Conservation (phyloP, 2,329 filamentous ascomycete genomes). For the Colletotrichum musae region DNA sequence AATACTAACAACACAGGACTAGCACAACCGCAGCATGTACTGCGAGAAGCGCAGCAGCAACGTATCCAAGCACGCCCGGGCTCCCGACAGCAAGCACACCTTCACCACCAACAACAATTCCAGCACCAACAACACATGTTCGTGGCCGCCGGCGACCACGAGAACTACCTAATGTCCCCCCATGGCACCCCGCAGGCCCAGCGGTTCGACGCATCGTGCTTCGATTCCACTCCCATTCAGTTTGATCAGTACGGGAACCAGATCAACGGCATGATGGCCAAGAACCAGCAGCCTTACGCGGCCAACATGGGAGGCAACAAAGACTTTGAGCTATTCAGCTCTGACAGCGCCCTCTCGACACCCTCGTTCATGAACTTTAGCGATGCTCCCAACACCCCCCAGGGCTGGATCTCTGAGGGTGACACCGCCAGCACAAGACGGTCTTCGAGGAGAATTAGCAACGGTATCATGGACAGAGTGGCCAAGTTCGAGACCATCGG, state of each 20-base stretch:
- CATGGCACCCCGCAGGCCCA: slow-evolving; percentile 68
- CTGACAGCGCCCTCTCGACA: slow-evolving; percentile 62
- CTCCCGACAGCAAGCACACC: slow-evolving; percentile 56
- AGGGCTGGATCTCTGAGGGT: slow-evolving; percentile 66
- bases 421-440: slow-evolving; percentile 60
- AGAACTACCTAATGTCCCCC: slow-evolving; percentile 71
- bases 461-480: slow-evolving; percentile 73
- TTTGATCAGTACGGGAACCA: slow-evolving; percentile 63
- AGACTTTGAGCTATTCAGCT: slow-evolving; percentile 66
- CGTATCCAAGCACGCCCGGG: slow-evolving; percentile 83
- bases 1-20: slow-evolving; percentile 69
- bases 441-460: slow-evolving; percentile 68
- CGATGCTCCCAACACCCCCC: slow-evolving; percentile 58
- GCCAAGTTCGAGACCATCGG: slow-evolving; percentile 71
- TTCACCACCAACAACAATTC: slow-evolving; percentile 48
- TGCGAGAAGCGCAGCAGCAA: slow-evolving; percentile 94
- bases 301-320: slow-evolving; percentile 59
- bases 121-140: slow-evolving; percentile 48
- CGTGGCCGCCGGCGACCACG: slow-evolving; percentile 56
- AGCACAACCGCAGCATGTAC: slow-evolving; percentile 78
- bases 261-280: slow-evolving; percentile 62
- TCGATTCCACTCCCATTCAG: slow-evolving; percentile 58
- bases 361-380: slow-evolving; percentile 66
- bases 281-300: slow-evolving; percentile 59
- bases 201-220: slow-evolving; percentile 65